Evolutionary conservation across 2,329 filamentous ascomycete genomes (phyloP).

Genomic region (Sporothrix brasiliensis): DNA sequence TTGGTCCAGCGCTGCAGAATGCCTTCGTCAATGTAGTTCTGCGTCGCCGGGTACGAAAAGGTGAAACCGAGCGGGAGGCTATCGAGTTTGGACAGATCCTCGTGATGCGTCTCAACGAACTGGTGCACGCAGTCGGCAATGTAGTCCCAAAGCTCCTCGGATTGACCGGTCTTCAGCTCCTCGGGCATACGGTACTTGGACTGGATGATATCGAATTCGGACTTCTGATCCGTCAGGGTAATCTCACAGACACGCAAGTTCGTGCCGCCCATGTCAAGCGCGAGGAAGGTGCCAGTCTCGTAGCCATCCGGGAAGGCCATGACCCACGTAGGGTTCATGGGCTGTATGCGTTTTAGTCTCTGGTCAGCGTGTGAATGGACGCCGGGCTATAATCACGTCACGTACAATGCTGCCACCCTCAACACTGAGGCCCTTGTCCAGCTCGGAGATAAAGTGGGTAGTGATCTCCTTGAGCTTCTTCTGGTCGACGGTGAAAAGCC

Average conservation of each 20-base stretch:
- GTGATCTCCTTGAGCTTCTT: conserved; percentile 87
- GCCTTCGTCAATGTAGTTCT: conserved; percentile 91
- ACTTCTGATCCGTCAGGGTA: conserved; percentile 80
- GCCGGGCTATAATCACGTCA: conserved; percentile 35
- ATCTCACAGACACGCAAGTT: conserved; percentile 95
- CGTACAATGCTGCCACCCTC: conserved; percentile 92
- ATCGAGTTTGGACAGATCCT: conserved; percentile 62
- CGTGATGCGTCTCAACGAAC: conserved; percentile 85
- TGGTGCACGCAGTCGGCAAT: conserved; percentile 90
- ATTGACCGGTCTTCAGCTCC: conserved; percentile 81
- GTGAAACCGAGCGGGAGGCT: conserved; percentile 86
- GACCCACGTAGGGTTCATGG: conserved; percentile 98
- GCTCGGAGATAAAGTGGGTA: conserved; percentile 83
- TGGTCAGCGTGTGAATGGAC: not conserved
- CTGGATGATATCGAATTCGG: conserved; percentile 91
- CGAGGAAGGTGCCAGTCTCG: conserved; percentile 84
- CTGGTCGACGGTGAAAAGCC: conserved; percentile 76
- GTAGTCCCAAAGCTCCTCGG: conserved; percentile 91
- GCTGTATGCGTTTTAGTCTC: conserved; percentile 53
- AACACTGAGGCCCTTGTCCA: conserved; percentile 81
- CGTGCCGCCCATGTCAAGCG: conserved; percentile 94
- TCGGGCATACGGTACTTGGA: conserved; percentile 95
- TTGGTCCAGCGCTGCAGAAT: conserved; percentile 96
- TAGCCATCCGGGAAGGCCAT: conserved; percentile 85
- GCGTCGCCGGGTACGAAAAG: conserved; percentile 92